phyloP scores from a whole-genome alignment of 306 rosid species.

The Rosa lucieae region DNA sequence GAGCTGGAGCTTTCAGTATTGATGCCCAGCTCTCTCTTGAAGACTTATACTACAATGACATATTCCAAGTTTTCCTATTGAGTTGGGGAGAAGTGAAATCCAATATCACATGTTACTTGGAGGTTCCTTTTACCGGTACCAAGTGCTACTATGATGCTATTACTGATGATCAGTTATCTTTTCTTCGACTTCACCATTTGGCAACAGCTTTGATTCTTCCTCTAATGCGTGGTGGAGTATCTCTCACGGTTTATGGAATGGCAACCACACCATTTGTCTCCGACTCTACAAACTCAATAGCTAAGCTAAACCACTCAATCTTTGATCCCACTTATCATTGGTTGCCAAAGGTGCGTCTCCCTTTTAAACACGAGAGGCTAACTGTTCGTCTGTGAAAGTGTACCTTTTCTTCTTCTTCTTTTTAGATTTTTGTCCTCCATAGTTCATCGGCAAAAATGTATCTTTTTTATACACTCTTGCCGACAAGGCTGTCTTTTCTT shows the following conservation, averaged over 20 bases:
- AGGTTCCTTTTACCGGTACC: not conserved
- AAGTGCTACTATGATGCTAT: not conserved
- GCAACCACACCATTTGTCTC: too few relatives aligned
- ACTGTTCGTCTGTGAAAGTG: not conserved
- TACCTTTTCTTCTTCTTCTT: not conserved
- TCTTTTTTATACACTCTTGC: too few relatives aligned
- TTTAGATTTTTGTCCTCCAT: too few relatives aligned
- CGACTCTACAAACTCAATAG: not conserved
- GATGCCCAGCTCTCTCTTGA: not conserved
- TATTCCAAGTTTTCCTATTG: not conserved
- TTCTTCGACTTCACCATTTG: not conserved
- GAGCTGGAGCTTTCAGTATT: not conserved
- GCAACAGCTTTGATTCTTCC: not conserved
- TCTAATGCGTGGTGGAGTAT: not conserved
- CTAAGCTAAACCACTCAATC: not conserved
- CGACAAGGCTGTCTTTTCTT: too few relatives aligned
- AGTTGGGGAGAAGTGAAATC: not conserved
- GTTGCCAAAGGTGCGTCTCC: not conserved
- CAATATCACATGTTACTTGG: not conserved
- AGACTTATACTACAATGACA: not conserved
- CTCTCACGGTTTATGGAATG: too few relatives aligned
- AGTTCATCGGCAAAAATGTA: too few relatives aligned
- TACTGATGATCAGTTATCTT: not conserved
- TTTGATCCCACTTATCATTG: not conserved
- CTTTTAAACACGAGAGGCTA: not conserved